Percentiles rank a stretch among this genome's conserved stretches.
phyloP scores from a whole-genome alignment of 768 basidiomycete species.

The Mrakia blollopis region DNA sequence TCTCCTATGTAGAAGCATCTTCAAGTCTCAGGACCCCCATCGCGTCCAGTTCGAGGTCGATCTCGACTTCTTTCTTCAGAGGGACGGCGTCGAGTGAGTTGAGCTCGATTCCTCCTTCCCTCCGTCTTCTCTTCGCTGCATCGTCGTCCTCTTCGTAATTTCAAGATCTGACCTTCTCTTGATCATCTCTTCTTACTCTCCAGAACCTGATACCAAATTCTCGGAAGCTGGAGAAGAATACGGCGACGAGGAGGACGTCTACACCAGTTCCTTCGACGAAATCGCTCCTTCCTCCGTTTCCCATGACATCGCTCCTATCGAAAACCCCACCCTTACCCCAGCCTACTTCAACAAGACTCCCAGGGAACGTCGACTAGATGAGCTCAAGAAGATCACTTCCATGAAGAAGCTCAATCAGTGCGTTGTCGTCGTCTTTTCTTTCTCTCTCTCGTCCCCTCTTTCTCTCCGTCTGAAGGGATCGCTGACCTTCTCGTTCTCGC shows the following conservation, averaged over 20 bases:
- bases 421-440: not conserved
- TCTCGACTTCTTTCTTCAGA: not conserved
- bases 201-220: not conserved
- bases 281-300: not conserved
- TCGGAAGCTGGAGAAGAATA: too few relatives aligned
- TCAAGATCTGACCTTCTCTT: not conserved
- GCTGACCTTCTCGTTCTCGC: not conserved
- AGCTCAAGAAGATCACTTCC: conserved; percentile 25
- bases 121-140: not conserved
- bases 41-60: not conserved
- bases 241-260: not conserved
- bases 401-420: conserved; percentile 42
- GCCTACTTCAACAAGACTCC: not conserved
- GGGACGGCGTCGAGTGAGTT: not conserved
- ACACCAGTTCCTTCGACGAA: not conserved
- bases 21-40: not conserved
- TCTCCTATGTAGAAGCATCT: not conserved
- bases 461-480: not conserved
- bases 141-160: too few relatives aligned
- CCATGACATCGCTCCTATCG: not conserved
- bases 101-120: not conserved
- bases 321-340: not conserved
- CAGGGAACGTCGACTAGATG: not conserved
- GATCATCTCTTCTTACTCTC: not conserved
- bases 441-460: not conserved